A percentile compares a stretch with the other conserved stretches of the same genome.
phyloP scores from a whole-genome alignment of 495 filamentous ascomycete genomes.

The Penicillium crystallinum region DNA sequence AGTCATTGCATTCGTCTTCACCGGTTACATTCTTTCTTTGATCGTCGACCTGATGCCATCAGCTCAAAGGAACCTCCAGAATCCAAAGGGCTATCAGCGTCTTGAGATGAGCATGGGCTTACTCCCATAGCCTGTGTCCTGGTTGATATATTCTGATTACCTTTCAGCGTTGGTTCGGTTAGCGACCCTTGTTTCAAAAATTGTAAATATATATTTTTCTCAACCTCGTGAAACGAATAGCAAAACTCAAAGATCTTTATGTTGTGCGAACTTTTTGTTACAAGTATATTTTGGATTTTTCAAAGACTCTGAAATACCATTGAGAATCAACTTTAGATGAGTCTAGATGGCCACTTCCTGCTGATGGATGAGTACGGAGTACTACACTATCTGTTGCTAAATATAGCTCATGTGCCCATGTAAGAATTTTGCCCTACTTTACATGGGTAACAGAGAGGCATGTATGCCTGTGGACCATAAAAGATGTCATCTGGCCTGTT shows the following conservation, averaged over 20 bases:
- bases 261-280: neutral
- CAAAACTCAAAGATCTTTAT: neutral
- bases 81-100: conserved; percentile 13
- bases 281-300: too few relatives aligned
- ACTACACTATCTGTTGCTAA: too few relatives aligned
- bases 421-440: too few relatives aligned
- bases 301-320: too few relatives aligned
- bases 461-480: too few relatives aligned
- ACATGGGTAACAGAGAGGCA: too few relatives aligned
- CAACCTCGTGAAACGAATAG: conserved; percentile 1
- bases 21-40: conserved; percentile 19
- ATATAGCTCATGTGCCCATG: too few relatives aligned
- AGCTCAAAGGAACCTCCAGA: neutral
- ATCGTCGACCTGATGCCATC: conserved; percentile 13
- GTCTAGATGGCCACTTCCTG: too few relatives aligned
- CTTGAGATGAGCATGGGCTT: conserved; percentile 15
- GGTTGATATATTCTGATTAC: neutral
- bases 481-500: too few relatives aligned
- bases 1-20: conserved; percentile 21
- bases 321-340: too few relatives aligned
- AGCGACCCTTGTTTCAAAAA: neutral
- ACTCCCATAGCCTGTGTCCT: neutral
- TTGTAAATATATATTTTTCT: neutral
- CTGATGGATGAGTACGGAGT: too few relatives aligned
- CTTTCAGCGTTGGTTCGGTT: conserved; percentile 1